Percentiles rank a stretch among this genome's conserved stretches.
Conservation (phyloP, 2,329 filamentous ascomycete species). For the Epichloe hybrida region DNA sequence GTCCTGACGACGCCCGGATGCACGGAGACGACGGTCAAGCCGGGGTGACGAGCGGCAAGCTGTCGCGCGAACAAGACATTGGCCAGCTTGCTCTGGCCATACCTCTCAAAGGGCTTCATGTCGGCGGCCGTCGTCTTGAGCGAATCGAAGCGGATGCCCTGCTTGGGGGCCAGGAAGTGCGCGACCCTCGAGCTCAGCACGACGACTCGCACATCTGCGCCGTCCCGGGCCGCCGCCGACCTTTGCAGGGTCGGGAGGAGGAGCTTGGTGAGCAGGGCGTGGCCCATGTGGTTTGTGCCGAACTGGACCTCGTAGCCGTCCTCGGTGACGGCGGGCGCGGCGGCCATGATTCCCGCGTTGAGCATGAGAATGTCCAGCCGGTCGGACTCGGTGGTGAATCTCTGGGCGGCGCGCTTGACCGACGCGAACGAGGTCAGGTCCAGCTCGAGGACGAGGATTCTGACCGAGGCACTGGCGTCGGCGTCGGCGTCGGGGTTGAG, state of each 20-base stretch:
- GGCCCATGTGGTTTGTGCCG: conserved; percentile 35
- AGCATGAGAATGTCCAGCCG: conserved; percentile 31
- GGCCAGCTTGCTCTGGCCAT: conserved; percentile 20
- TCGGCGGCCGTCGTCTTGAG: conserved; percentile 12
- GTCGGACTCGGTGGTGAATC: conserved; percentile 19
- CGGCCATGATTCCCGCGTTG: conserved; percentile 32
- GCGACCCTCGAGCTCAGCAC: conserved; percentile 15
- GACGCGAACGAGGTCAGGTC: conserved; percentile 31
- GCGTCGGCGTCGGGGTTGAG: conserved; percentile 7
- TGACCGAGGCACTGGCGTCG: conserved; percentile 5
- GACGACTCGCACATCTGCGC: conserved; percentile 17
- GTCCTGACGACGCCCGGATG: conserved; percentile 17
- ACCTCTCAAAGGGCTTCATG: conserved; percentile 12
- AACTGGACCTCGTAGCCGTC: conserved; percentile 37
- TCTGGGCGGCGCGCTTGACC: conserved; percentile 25
- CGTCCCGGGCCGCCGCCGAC: conserved; percentile 16
- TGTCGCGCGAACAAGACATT: conserved; percentile 17
- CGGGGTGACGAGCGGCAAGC: conserved; percentile 13
- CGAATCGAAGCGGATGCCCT: conserved; percentile 17
- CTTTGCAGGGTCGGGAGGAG: conserved; percentile 16
- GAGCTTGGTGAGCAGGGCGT: conserved; percentile 29
- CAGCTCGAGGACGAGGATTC: conserved; percentile 26
- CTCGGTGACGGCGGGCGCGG: conserved; percentile 20
- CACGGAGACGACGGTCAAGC: conserved; percentile 13
- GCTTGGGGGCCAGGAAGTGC: conserved; percentile 10